Evolutionary conservation across 768 basidiomycete genomes (phyloP), one percentile per base, ranked within the genome.

Genomic region (Tricholoma flavovirens): DNA sequence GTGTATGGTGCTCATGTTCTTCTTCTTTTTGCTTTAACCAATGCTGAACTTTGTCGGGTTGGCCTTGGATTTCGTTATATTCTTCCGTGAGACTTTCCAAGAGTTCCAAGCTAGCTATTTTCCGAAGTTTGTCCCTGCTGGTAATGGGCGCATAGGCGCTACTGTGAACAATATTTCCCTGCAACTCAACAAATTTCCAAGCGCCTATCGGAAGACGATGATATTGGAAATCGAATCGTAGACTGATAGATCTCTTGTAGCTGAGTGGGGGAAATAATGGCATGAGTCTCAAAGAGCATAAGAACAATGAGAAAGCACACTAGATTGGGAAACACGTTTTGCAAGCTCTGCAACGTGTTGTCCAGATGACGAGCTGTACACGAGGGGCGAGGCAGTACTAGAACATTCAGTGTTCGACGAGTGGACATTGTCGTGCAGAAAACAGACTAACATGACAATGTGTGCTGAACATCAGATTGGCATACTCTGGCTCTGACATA

Each of bases 21-120:
- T 58, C 64, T 51, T 72, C 68, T 55, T 68, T 65, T 59, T 65
- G 65, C 3, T 63, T 59, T 32, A 75, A 71, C 52, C 64, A 65
- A 21, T 62, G 56, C 49, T 68, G 67, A 53, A 67, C 56, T 24
- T 65, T 56, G n/a, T 56, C 49, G 26, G 60, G 56, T 21, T 59
- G 55, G 24, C 60, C 64, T 48, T 57, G 60, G 9, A 69, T 56
- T 4, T 64, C 54, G 21, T 55, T 62, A 46, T 62, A 64, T 56
- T 66, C 66, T 5, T 60, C 57, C 42, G 67, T 64, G 45, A 75
- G 66, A 29, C 22, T 51, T 22, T 57, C 48, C 48, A 64, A 57
- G 29, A 59, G 43, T 15, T 59, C 61, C 22, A 64, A 21, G 38
- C 45, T 62, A 3, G 57, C 55, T 21, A 64, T 62, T 43, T 56